Base-by-base conservation (phyloP, 176 grass and related monocot species). In the Juncus inflexus region DNA sequence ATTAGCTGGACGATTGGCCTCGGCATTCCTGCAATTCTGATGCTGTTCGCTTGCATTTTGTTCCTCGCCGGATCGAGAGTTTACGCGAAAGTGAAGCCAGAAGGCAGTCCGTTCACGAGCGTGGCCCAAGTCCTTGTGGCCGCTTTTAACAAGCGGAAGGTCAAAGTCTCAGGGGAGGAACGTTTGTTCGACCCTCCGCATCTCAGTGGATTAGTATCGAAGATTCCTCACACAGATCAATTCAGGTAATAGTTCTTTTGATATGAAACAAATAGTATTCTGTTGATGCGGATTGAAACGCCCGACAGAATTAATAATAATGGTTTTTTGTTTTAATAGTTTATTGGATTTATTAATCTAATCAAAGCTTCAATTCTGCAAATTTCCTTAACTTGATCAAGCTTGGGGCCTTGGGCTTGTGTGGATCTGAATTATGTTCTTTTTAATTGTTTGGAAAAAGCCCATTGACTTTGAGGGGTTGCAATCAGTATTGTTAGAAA, bases 31-130 rank as follows among this genome's bases (percentile, higher is more conserved):
- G 43, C 78, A 2, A 47, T 41, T 10, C 66, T 89, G 64, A 95
- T 95, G 90, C 50, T 68, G 60, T 40, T 80, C 55, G 85, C 85
- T 7, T 75, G 75, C 73, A 67, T 40, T 9, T 8, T 84, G 28
- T 95, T 95, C 82, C 80, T 89, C 64, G 43, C 72, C 5, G 90
- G 90, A 10, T 68, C 85, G 1, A 54, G 37, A 1, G 62, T 89
- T 42, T 89, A 95, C 52, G 76, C 86, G 14, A 75, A 74, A 42
- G 54, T 89, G 7, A 38, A 64, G 0, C 82, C 90, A 11, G 85
- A 86, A 60, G 85, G 82, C 0, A 95, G 90, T 76, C 85, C 82
- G 0, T 78, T 95, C 60, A 89, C 82, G 60, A 86, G 90, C 55
- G 53, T 86, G 11, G 65, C 57, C 0, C 82, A 73, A 40, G 90